Evolutionary conservation across 768 basidiomycete genomes (phyloP), one percentile per base, ranked within the genome.

Genomic region (Pholiota microspora): DNA sequence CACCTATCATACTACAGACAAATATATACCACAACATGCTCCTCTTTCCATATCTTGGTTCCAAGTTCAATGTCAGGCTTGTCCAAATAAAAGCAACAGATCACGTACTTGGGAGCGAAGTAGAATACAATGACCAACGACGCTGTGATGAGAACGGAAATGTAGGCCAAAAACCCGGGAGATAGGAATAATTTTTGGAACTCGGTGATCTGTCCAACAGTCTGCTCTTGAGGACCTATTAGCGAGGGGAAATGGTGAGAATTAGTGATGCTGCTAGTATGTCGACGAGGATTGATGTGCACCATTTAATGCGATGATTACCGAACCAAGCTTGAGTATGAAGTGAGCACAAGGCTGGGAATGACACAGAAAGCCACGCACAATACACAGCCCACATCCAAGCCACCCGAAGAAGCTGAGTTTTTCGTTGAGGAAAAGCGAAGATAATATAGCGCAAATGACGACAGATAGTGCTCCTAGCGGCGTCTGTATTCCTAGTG

Each of bases 401-500:
- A 98, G 77, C 94, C 95, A 98, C 46, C 97, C 96, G 67, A 99
- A 98, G 71, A 98, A 92, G 31, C 87, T 90, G 40, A 99, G 81
- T 51, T 79, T 92, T 69, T 98, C 96, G 45, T 95, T 85, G 63
- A 99, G 87, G 74, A 98, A 92, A 59, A 96, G 77, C 27, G 92
- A 94, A 6, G 95, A 95, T 15, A 98, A 74, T 29, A 96, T 89
- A 47, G 95, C 94, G 69, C 88, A 96, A 59, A 98, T 79, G 60
- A 99, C 97, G 61, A 99, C 97, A 16, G 94, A 94, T 51, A 99
- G 82, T 7, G 96, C 94, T 36, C 96, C 96, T 62, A 99, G 82
- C 2, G 96, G 97, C 34, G 96, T 98, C 86, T 89, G 53, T 18
- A 12, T 40, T 46, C 49, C 53, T 46, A 42, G 13, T 45, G 46